A percentile compares a stretch with the other conserved stretches of the same genome.
Evolutionary conservation across 1,284 basidiomycete genomes (phyloP).

Genomic region (Irpex rosettiformis): DNA sequence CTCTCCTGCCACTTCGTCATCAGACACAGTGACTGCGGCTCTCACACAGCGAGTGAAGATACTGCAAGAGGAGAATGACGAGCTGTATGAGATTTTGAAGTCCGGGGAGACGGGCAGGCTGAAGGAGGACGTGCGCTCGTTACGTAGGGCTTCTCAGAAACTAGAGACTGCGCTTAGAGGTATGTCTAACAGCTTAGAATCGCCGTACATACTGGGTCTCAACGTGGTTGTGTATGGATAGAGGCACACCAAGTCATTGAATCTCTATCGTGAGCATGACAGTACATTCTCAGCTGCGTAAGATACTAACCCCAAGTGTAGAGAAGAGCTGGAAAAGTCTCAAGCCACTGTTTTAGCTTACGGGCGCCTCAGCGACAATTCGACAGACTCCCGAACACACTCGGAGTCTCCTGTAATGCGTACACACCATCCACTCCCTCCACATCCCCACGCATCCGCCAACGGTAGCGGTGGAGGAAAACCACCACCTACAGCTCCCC

Average conservation of each 20-base stretch:
- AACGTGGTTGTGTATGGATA: slow-evolving; percentile 23
- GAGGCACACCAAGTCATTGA: slow-evolving; percentile 72
- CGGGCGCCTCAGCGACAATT: slow-evolving; percentile 32
- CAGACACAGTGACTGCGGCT: slow-evolving; percentile 63
- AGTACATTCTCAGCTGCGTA: not conserved
- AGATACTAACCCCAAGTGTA: slow-evolving; percentile 19
- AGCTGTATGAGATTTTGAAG: slow-evolving; percentile 60
- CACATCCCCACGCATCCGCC: slow-evolving; percentile 15
- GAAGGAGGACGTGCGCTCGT: slow-evolving; percentile 72
- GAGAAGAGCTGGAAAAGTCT: slow-evolving; percentile 66
- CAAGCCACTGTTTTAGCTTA: slow-evolving; percentile 54
- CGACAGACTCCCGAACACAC: slow-evolving; percentile 35
- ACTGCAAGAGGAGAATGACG: slow-evolving; percentile 77
- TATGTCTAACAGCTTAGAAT: slow-evolving; percentile 31
- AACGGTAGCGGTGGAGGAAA: slow-evolving; percentile 38
- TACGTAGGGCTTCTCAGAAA: slow-evolving; percentile 61
- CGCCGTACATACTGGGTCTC: not conserved
- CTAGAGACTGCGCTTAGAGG: slow-evolving; percentile 73
- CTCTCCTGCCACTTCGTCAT: slow-evolving; percentile 31
- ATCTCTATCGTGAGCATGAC: slow-evolving; percentile 53
- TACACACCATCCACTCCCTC: slow-evolving; percentile 33
- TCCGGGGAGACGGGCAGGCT: slow-evolving; percentile 67
- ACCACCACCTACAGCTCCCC: slow-evolving; percentile 68
- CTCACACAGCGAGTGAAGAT: slow-evolving; percentile 66
- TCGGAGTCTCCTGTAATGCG: slow-evolving; percentile 35